A percentile compares a stretch with the other conserved stretches of the same genome.
phyloP scores from a whole-genome alignment of 2,329 filamentous ascomycete species.

The Fusarium clavum region DNA sequence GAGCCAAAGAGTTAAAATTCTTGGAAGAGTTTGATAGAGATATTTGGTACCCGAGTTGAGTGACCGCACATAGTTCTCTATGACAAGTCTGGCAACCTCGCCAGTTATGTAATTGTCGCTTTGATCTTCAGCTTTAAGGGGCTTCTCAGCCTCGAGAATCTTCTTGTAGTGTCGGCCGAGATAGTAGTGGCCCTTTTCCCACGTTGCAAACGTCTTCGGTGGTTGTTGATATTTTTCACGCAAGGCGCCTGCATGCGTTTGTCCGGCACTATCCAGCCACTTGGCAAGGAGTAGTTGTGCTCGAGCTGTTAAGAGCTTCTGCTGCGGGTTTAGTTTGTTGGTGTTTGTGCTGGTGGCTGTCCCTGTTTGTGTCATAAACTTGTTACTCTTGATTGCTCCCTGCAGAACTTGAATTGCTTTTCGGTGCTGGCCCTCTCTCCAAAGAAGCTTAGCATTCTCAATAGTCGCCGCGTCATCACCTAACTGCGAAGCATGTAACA shows the following conservation, averaged over 20 bases:
- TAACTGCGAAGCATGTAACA: constrained; percentile 86
- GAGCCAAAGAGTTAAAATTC: constrained; percentile 92
- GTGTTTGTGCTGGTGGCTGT: constrained; percentile 50
- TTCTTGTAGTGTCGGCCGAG: constrained; percentile 98
- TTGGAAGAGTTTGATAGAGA: constrained; percentile 92
- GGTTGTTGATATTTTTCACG: constrained; percentile 86
- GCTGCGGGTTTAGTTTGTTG: constrained; percentile 58
- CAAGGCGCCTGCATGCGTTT: constrained; percentile 85
- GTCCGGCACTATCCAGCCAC: constrained; percentile 95
- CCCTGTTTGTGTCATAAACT: constrained; percentile 70
- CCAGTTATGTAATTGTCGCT: constrained; percentile 81
- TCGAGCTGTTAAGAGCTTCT: constrained; percentile 74
- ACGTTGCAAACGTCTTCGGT: constrained; percentile 74
- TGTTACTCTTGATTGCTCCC: constrained; percentile 83
- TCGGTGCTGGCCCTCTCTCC: constrained; percentile 91
- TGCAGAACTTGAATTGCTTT: constrained; percentile 95
- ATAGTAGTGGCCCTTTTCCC: constrained; percentile 98
- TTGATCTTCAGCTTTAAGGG: constrained; percentile 80
- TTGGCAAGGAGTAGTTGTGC: constrained; percentile 92
- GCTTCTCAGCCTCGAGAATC: constrained; percentile 88
- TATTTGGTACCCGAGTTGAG: constrained; percentile 93
- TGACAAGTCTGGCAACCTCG: constrained; percentile 86
- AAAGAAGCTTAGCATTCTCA: constrained; percentile 91
- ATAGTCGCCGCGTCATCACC: constrained; percentile 90
- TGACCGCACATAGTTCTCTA: constrained; percentile 92